These are phyloP conservation scores for Neospora caninum DNA, from an alignment of 169 alveolate genomes.

Conservation along the genomic window DNA sequence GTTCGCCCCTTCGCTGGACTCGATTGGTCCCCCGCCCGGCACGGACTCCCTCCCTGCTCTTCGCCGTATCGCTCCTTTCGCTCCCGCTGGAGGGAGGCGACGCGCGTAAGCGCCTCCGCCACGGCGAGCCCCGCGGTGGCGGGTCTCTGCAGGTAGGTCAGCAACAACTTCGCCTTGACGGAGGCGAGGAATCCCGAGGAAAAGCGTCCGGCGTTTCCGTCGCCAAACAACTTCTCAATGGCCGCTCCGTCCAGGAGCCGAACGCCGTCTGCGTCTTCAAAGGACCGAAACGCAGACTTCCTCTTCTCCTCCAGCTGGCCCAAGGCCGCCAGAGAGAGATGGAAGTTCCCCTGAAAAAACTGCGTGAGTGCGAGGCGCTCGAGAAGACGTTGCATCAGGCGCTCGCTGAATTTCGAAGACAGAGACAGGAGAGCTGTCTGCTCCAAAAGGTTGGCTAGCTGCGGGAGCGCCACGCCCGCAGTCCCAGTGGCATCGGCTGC, in stretches of 20 bases:
- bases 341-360: not conserved
- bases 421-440: not conserved
- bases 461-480: constrained; percentile 25
- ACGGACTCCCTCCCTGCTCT: not conserved
- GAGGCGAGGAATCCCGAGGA: not conserved
- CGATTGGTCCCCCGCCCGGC: not conserved
- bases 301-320: not conserved
- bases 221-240: not conserved
- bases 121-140: not conserved
- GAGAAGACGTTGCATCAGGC: not conserved
- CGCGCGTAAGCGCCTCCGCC: not conserved
- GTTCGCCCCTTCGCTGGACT: not conserved
- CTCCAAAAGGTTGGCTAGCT: not conserved
- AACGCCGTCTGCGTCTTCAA: constrained; percentile 15
- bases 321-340: not conserved
- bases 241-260: not conserved
- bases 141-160: constrained; percentile 11
- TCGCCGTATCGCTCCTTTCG: not conserved
- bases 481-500: not conserved
- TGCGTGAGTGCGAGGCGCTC: constrained; percentile 18
- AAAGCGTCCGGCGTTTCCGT: not conserved
- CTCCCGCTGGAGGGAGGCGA: not conserved
- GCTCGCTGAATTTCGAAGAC: not conserved
- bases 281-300: not conserved
- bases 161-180: not conserved